Evolutionary conservation across 2,329 filamentous ascomycete species (phyloP).

Genomic region (Colletotrichum sojae): DNA sequence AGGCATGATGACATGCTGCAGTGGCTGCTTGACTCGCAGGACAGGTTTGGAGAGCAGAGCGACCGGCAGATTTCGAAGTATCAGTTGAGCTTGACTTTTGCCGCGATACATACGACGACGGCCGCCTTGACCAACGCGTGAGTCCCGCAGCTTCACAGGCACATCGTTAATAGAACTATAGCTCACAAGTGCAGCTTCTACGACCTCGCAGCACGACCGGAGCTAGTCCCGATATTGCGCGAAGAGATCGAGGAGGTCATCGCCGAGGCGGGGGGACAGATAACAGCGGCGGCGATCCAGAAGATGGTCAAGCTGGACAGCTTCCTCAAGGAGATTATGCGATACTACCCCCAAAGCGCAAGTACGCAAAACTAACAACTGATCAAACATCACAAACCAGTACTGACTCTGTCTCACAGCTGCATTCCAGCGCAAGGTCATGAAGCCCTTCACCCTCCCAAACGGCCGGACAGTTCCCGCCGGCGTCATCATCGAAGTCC

Average conservation of each 20-base stretch:
- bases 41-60: slow-evolving; percentile 49
- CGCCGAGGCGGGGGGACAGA: slow-evolving; percentile 49
- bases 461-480: slow-evolving; percentile 65
- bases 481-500: slow-evolving; percentile 58
- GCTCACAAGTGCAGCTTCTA: slow-evolving; percentile 53
- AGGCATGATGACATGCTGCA: slow-evolving; percentile 62
- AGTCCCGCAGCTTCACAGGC: not conserved
- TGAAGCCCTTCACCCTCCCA: slow-evolving; percentile 65
- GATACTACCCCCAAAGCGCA: slow-evolving; percentile 28
- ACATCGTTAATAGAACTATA: slow-evolving; percentile 41
- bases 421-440: slow-evolving; percentile 65
- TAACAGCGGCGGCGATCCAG: slow-evolving; percentile 50
- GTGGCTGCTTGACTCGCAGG: slow-evolving; percentile 58
- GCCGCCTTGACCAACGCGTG: slow-evolving; percentile 58
- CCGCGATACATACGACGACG: slow-evolving; percentile 67
- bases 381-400: not conserved
- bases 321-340: slow-evolving; percentile 52
- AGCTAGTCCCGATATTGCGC: slow-evolving; percentile 64
- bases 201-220: slow-evolving; percentile 64
- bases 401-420: too few relatives aligned
- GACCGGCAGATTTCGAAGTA: slow-evolving; percentile 55
- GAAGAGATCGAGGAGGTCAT: slow-evolving; percentile 63
- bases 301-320: slow-evolving; percentile 57
- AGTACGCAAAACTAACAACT: not conserved
- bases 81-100: slow-evolving; percentile 61